Evolutionary conservation across 805 yeast species (phyloP), one percentile per base, ranked within the genome.

Genomic region (Teunomyces panamensis): DNA sequence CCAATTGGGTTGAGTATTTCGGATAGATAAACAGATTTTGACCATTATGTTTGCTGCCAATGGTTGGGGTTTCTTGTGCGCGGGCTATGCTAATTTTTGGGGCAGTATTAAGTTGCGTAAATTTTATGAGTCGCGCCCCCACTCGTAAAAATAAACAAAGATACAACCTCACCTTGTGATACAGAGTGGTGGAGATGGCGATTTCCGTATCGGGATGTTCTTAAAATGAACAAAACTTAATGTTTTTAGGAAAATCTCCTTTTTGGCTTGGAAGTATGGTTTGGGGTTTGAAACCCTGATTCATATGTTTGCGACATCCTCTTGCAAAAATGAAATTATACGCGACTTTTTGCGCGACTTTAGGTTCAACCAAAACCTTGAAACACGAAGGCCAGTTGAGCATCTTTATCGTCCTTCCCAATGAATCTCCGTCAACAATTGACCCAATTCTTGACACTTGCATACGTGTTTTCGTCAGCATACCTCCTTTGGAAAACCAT

Each of bases 401-500:
- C 27, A 9, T 9, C 39, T 16, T 34, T 16, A 13, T 11, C 10
- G 17, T 24, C 30, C 35, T 32, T 9, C 45, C 45, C 41, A 48
- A 83, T 83, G 87, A 81, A 83, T 57, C 59, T 84, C 41, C 77
- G 87, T 60, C 73, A 74, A 47, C 84, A 83, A 59, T 66, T 84
- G 52, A 60, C 77, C n/a, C 89, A 88, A 63, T 73, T 81, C 32
- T 77, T 92, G 47, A 81, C 81, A 54, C 74, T 94, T 58, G 81
- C 88, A 11, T 83, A 88, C 72, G 91, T 89, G 39, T 77, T 90
- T 49, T 79, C 96, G 9, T 83, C 96, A 0, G 96, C 98, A 0
- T 94, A 83, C 67, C 87, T 94, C 79, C 81, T 89, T 50, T 94
- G 97, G 96, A 89, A 89, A 62, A 80, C 87, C 0, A 73, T 92